Conservation (phyloP, 2,329 filamentous ascomycete species). For the Aureobasidium melanogenum region DNA sequence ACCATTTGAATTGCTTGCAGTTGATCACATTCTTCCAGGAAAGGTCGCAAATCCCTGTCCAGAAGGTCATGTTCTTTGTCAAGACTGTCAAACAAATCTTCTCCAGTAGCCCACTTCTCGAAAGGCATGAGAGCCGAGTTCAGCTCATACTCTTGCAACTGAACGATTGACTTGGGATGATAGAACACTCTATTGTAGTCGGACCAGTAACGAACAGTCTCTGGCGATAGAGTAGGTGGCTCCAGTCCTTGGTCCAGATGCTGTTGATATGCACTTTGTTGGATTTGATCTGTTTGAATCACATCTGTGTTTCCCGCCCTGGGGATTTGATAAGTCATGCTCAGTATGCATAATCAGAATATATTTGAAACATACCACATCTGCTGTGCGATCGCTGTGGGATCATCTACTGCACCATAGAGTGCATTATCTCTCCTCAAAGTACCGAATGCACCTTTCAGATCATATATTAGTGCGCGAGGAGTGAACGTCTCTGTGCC, state of each 20-base stretch:
- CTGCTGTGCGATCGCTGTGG: slow-evolving; percentile 13
- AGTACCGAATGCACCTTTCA: slow-evolving; percentile 88
- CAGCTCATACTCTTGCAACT: slow-evolving; percentile 79
- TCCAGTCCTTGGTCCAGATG: slow-evolving; percentile 64
- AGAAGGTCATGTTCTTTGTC: slow-evolving; percentile 68
- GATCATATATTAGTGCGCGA: slow-evolving; percentile 83
- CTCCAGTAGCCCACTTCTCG: slow-evolving; percentile 64
- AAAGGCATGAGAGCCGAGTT: slow-evolving; percentile 74
- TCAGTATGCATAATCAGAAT: neutral
- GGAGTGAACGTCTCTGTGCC: slow-evolving; percentile 88
- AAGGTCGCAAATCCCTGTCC: slow-evolving; percentile 81
- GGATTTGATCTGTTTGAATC: slow-evolving; percentile 59
- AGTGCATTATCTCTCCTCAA: slow-evolving; percentile 80
- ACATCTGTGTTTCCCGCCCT: slow-evolving; percentile 61
- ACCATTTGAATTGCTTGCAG: slow-evolving; percentile 74
- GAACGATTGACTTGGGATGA: slow-evolving; percentile 78
- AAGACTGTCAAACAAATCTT: slow-evolving; percentile 55
- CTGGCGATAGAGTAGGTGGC: slow-evolving; percentile 55
- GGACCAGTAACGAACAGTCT: slow-evolving; percentile 87
- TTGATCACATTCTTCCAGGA: slow-evolving; percentile 87
- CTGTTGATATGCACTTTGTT: slow-evolving; percentile 66
- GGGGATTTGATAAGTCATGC: neutral
- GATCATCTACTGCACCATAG: slow-evolving; percentile 55
- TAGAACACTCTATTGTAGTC: slow-evolving; percentile 92
- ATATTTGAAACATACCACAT: slow-evolving; percentile 30